Evolutionary conservation across 2,329 filamentous ascomycete genomes (phyloP), one percentile per base, ranked within the genome.

Genomic region (Monilinia laxa): DNA sequence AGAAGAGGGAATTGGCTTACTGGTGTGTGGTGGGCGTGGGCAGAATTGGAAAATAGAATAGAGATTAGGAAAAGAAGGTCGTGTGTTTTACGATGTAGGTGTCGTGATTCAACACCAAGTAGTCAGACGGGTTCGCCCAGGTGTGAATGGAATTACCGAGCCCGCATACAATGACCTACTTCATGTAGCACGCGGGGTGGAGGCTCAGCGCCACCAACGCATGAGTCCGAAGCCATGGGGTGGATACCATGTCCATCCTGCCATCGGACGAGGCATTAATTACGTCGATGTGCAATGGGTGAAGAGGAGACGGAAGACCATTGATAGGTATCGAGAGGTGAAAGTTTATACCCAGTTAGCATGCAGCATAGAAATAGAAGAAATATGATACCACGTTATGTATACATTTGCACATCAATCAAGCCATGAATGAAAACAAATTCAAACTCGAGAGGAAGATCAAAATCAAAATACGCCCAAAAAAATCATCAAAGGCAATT

Each of bases 21-120:
- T 99, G 95, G 95, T 93, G 91, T 80, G 93, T 96, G 25, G 81
- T 98, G 47, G 94, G 94, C 4, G 85, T 96, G 67, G 95, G 95
- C 12, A 88, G 88, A 74, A 95, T 98, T 74, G 85, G 18, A 20
- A 65, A 51, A 38, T 65, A 55, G 14, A 20, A 49, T 11, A 6
- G 20, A 14, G 31, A n/a, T 14, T 35, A 23, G 20, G 14, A 12
- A 14, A 4, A 5, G 31, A 35, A 6, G 31, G 1, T 35, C 4
- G 31, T 35, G 4, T 35, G 31, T 9, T 35, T 35, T 35, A 35
- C 31, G 4, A 35, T 35, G 31, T 9, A 35, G 31, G 31, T 35
- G 31, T 35, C 31, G 31, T 35, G 31, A 6, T 35, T 35, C 31
- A 35, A 35, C 31, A 35, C 31, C 31, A 9, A 35, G 7, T 35